Base-by-base conservation (phyloP, 148 eudicot genomes). In the Spergularia marina region DNA sequence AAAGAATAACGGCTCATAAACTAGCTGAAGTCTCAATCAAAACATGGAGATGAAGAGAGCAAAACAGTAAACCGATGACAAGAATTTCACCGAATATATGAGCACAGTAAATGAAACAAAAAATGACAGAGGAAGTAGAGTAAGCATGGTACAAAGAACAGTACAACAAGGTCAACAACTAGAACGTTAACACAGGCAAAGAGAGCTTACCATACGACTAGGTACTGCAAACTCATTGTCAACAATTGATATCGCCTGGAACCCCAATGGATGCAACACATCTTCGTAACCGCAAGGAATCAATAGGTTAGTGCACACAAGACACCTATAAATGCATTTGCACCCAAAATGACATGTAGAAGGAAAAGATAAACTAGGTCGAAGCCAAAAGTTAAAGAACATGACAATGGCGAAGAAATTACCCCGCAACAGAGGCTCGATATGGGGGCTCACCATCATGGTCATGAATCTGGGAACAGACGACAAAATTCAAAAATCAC, bases 371-470 rank as follows among this genome's bases (percentile, higher is more conserved):
- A 9, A 55, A 74, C 54, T 66, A 56, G 52, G 65, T 54, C 25
- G 39, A n/a, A 69, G 12, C 47, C 10, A 25, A 78, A 57, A 77
- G 30, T 70, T 64, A 18, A 40, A 30, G 54, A 34, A 36, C 39
- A 23, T 61, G 65, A 63, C 18, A 77, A 23, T 30, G 71, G 44
- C 23, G 68, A 63, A 77, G 75, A 68, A 70, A 72, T 77, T 89
- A 92, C 97, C 87, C 91, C 4, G 90, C 44, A 56, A 87, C 83
- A 17, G 87, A 83, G 67, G 80, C 74, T 81, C 75, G 86, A 61
- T 83, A 92, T 18, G 97, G 97, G 61, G 97, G 97, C 49, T 96
- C 97, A 20, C 97, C 91, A 34, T 81, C 84, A 79, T 89, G 91
- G 72, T 92, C 93, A 72, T 84, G 87, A 60, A 90, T 81, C 97